A percentile compares a stretch with the other conserved stretches of the same genome.
These are phyloP conservation scores for Hyaloperonospora brassicae DNA, from an alignment of 352 stramenopile genomes.

Conservation along the genomic window DNA sequence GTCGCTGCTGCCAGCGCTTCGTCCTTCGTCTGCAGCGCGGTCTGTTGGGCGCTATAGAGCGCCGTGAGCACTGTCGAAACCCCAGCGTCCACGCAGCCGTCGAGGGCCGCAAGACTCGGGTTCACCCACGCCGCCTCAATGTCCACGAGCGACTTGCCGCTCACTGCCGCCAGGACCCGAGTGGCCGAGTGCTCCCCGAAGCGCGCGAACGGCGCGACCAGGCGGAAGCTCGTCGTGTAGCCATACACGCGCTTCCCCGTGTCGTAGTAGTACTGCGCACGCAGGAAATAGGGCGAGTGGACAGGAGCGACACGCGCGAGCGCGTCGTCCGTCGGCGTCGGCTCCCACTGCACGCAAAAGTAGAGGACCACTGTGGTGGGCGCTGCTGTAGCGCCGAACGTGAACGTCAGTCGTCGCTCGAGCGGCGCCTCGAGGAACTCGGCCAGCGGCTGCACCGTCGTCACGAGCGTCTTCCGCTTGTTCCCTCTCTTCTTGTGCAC, in stretches of 20 bases:
- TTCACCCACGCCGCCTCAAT: conserved; percentile 46
- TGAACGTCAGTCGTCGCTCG: conserved; percentile 36
- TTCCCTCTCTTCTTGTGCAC: conserved; percentile 14
- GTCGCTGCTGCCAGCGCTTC: conserved; percentile 33
- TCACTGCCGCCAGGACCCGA: conserved; percentile 46
- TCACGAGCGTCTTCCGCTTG: conserved; percentile 32
- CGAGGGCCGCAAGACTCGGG: conserved; percentile 43
- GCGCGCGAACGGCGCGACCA: conserved; percentile 41
- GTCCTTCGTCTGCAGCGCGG: conserved; percentile 64
- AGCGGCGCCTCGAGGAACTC: conserved; percentile 23
- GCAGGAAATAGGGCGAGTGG: conserved; percentile 44
- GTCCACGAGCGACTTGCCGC: conserved; percentile 47
- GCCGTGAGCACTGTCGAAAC: conserved; percentile 45
- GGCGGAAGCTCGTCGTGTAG: conserved; percentile 63
- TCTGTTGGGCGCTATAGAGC: conserved; percentile 54
- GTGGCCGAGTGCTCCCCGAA: conserved; percentile 53
- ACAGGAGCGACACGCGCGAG: conserved; percentile 8
- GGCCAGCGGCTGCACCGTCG: conserved; percentile 25
- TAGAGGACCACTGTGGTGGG: conserved; percentile 24
- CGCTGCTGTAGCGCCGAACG: conserved; percentile 24
- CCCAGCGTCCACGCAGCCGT: conserved; percentile 57
- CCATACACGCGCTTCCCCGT: conserved; percentile 63
- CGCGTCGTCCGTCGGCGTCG: conserved; percentile 12
- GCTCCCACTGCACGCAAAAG: conserved; percentile 25
- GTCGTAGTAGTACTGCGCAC: conserved; percentile 63